Conservation (phyloP, 169 alveolate species). For the Cyclospora cayetanensis region DNA sequence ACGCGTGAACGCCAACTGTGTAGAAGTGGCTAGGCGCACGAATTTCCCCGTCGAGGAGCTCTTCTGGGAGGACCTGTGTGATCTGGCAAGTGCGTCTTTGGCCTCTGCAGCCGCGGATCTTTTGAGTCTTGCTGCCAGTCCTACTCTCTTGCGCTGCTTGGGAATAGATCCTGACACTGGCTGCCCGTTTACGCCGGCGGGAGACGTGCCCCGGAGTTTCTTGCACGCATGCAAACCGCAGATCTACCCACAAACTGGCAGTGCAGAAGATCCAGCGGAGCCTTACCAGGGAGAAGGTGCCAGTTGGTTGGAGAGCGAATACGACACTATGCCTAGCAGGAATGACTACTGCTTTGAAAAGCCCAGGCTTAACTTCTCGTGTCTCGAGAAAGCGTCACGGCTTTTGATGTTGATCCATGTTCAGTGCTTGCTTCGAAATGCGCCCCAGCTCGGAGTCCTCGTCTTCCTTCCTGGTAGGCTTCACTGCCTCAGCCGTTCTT, state of each 20-base stretch:
- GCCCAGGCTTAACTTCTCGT: neutral
- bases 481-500: neutral
- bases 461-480: constrained; percentile 43
- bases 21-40: constrained; percentile 39
- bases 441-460: constrained; percentile 32
- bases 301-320: too few relatives aligned
- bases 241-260: neutral
- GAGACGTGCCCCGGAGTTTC: too few relatives aligned
- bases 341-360: neutral
- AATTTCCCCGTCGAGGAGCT: constrained; percentile 35
- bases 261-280: too few relatives aligned
- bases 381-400: constrained; percentile 11
- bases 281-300: too few relatives aligned
- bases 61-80: constrained; percentile 17
- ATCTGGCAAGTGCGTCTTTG: neutral
- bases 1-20: constrained; percentile 2
- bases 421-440: constrained; percentile 32
- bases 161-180: constrained; percentile 33
- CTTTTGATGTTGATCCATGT: constrained; percentile 30
- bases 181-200: too few relatives aligned
- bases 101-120: constrained; percentile 29
- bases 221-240: neutral
- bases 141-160: constrained; percentile 35
- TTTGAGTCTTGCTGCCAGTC: constrained; percentile 16
- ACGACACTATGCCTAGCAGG: too few relatives aligned